Evolutionary conservation across 176 grass and related monocot genomes (phyloP), one percentile per base, ranked within the genome.

Genomic region (Musa schizocarpa): DNA sequence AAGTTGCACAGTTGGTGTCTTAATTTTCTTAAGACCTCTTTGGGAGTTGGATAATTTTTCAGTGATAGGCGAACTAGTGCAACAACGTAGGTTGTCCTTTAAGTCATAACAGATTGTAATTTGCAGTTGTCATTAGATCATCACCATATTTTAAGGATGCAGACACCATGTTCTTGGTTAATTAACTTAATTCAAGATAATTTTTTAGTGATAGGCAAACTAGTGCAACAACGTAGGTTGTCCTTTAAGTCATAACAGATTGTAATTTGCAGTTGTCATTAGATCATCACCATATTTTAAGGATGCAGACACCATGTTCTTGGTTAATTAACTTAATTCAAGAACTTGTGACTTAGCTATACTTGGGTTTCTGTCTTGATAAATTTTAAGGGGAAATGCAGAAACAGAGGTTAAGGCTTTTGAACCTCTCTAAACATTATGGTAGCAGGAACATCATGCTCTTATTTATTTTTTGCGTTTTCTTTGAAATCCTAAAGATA

Each of bases 1-100:
- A 10, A 77, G 9, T 77, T 77, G 63, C 23, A 66, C 76, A 29
- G 19, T 52, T 71, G 19, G 19, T 71, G 6, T 70, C 17, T 13
- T 49, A 58, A 24, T 13, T 54, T 27, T 78, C 8, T 55, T 17
- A 9, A 14, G 7, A n/a, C 69, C 13, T 21, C 56, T 50, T 53
- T 77, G 16, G 2, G 23, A 53, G 61, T 77, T 26, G 34, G 26
- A 76, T 26, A 14, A 17, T 68, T 8, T 43, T 68, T 16, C 16
- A 43, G 4, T 43, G 25, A 11, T 43, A 68, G 12, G 65, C 11
- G 17, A 14, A 16, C 13, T 68, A 34, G 24, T 29, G 14, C 13
- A 43, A 68, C 58, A 62, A 62, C 7, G 8, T 62, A 62, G 1
- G 5, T 62, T 10, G n/a, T 11, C 22, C 22, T 64, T 64, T 17